phyloP scores from a whole-genome alignment of 2,329 filamentous ascomycete species.

The Thelonectria blattea region DNA sequence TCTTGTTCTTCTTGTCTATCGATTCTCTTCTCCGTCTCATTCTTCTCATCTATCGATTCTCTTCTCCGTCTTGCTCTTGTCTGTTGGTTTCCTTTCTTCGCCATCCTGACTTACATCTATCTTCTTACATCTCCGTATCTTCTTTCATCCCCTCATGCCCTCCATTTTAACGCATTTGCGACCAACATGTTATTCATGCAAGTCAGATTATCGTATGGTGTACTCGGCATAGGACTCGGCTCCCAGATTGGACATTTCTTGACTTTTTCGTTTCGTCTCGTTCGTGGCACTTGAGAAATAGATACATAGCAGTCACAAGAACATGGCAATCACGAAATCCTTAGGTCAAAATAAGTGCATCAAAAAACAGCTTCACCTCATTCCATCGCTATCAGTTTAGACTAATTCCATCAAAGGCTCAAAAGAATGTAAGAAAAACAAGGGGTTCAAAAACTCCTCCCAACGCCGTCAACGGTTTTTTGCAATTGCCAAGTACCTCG shows the following conservation, averaged over 20 bases:
- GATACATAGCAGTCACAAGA: background rate
- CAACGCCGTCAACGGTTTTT: conserved; percentile 14
- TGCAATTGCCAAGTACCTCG: background rate
- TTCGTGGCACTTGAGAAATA: no score
- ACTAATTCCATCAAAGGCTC: background rate
- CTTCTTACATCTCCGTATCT: background rate
- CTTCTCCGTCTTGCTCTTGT: background rate
- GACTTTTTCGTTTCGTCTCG: no score
- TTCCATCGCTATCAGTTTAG: background rate
- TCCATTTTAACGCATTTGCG: background rate
- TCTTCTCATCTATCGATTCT: background rate
- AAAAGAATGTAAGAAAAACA: background rate
- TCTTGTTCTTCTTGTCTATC: background rate
- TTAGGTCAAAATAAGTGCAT: background rate
- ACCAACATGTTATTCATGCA: no score
- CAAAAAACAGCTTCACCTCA: background rate
- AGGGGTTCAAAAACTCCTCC: conserved; percentile 11
- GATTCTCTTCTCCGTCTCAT: background rate
- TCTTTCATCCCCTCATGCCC: background rate
- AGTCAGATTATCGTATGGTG: no score
- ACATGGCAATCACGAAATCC: background rate
- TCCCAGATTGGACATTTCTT: background rate
- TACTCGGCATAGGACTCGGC: background rate
- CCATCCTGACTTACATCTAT: no score
- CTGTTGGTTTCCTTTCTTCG: no score